Conservation (phyloP, 805 yeast genomes). For the Metschnikowia kunwiensis region DNA sequence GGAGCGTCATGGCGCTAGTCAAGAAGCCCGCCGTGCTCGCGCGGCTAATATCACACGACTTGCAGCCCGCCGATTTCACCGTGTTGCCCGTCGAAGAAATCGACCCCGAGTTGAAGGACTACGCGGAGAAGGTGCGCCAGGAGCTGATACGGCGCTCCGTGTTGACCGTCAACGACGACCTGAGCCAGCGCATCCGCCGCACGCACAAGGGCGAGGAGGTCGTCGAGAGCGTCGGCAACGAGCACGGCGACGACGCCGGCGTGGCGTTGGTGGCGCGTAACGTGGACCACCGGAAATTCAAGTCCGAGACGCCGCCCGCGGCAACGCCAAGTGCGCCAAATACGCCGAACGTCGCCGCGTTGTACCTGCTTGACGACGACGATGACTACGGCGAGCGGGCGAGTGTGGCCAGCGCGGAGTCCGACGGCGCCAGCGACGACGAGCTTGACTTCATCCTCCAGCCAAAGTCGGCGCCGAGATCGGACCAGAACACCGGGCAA, state of each 20-base stretch:
- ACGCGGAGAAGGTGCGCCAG: slow-evolving; percentile 68
- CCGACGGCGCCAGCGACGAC: slow-evolving; percentile 24
- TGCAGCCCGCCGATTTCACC: slow-evolving; percentile 59
- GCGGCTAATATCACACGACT: slow-evolving; percentile 51
- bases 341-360: not conserved
- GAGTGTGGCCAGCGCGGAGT: slow-evolving; percentile 2
- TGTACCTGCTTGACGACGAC: slow-evolving; percentile 23
- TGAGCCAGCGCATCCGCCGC: slow-evolving; percentile 61
- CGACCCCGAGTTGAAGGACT: slow-evolving; percentile 69
- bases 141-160: slow-evolving; percentile 69
- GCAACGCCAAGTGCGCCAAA: not conserved
- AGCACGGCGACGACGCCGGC: slow-evolving; percentile 21
- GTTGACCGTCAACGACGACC: slow-evolving; percentile 50
- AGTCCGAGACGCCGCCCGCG: slow-evolving; percentile 15
- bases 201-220: slow-evolving; percentile 89
- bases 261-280: slow-evolving; percentile 21
- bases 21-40: slow-evolving; percentile 57
- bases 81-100: slow-evolving; percentile 70
- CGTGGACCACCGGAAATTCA: slow-evolving; percentile 38
- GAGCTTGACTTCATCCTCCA: slow-evolving; percentile 34
- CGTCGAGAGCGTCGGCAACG: slow-evolving; percentile 46
- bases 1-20: slow-evolving; percentile 62
- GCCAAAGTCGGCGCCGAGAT: slow-evolving; percentile 7
- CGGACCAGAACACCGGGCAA: not conserved
- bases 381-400: slow-evolving; percentile 20